A percentile compares a stretch with the other conserved stretches of the same genome.
phyloP scores from a whole-genome alignment of 2,329 filamentous ascomycete genomes.

The Tolypocladium paradoxum region DNA sequence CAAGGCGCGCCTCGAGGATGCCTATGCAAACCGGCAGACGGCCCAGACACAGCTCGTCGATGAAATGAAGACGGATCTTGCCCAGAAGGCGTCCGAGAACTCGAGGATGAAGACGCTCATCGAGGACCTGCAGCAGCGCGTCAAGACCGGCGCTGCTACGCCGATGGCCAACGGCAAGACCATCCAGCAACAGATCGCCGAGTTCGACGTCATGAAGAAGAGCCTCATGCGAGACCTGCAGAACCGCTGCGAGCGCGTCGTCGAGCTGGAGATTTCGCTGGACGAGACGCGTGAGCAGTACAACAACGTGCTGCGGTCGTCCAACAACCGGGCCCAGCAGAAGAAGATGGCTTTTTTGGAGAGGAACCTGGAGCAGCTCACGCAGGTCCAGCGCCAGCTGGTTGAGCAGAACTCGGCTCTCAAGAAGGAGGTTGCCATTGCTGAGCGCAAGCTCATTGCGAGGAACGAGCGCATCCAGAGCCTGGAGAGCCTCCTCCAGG shows the following conservation, averaged over 20 bases:
- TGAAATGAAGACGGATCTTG: constrained; percentile 65
- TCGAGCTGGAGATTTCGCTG: constrained; percentile 94
- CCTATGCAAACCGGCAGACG: constrained; percentile 65
- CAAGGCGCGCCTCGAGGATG: constrained; percentile 66
- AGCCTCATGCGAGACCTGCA: constrained; percentile 96
- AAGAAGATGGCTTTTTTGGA: constrained; percentile 99
- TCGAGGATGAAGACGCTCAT: constrained; percentile 69
- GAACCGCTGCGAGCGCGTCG: constrained; percentile 94
- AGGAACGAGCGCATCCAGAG: constrained; percentile 95
- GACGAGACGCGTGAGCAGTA: constrained; percentile 98
- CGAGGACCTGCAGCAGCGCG: constrained; percentile 64
- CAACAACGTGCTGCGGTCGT: constrained; percentile 92
- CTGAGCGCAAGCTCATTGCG: constrained; percentile 91
- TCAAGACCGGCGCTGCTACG: constrained; percentile 49
- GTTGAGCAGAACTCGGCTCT: constrained; percentile 95
- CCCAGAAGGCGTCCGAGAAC: constrained; percentile 72
- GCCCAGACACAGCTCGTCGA: constrained; percentile 63
- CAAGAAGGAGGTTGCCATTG: constrained; percentile 99
- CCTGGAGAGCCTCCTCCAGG: constrained; percentile 82
- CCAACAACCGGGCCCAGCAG: constrained; percentile 96
- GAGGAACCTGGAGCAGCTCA: constrained; percentile 94
- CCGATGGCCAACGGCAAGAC: constrained; percentile 77
- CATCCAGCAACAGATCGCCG: constrained; percentile 92
- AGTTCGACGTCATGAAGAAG: constrained; percentile 99
- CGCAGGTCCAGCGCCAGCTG: constrained; percentile 91